Percentiles rank a stretch among this genome's conserved stretches.
Conservation (phyloP, 2,329 filamentous ascomycete species). For the Fusarium praegraminearum region DNA sequence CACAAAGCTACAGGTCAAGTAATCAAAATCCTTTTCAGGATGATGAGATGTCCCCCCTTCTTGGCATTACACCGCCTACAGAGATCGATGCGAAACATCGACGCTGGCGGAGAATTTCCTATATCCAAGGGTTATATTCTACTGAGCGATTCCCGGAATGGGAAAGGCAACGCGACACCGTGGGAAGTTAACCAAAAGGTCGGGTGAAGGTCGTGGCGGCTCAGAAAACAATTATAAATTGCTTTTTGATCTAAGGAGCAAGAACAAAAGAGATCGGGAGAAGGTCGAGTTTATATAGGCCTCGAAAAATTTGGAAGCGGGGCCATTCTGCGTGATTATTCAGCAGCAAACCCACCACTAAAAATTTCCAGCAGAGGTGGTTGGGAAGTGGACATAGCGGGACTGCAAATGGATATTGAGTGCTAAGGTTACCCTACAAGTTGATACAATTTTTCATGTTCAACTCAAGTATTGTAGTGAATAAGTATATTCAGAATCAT, state of each 20-base stretch:
- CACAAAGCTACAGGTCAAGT: background rate
- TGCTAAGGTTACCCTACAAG: background rate
- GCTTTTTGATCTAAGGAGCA: conserved; percentile 71
- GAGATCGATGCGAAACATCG: conserved; percentile 53
- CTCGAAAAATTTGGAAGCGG: conserved; percentile 36
- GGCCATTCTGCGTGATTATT: conserved; percentile 31
- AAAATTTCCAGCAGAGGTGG: background rate
- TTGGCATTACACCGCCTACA: conserved; percentile 69
- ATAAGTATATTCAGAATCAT: background rate
- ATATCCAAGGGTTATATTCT: conserved; percentile 71
- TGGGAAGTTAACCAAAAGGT: conserved; percentile 51
- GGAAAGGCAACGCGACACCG: conserved; percentile 73
- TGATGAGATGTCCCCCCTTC: conserved; percentile 67
- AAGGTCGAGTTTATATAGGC: conserved; percentile 43
- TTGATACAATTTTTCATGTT: background rate
- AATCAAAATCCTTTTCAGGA: conserved; percentile 38
- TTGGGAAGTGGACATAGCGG: background rate
- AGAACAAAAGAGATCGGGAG: conserved; percentile 53
- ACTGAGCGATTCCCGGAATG: conserved; percentile 64
- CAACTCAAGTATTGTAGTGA: too few species aligned
- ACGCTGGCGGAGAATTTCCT: conserved; percentile 69
- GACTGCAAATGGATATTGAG: background rate
- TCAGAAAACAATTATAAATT: conserved; percentile 56
- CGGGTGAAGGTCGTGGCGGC: conserved; percentile 73
- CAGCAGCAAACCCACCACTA: conserved; percentile 12